phyloP scores from a whole-genome alignment of 148 eudicot species.

The Selenicereus undatus region DNA sequence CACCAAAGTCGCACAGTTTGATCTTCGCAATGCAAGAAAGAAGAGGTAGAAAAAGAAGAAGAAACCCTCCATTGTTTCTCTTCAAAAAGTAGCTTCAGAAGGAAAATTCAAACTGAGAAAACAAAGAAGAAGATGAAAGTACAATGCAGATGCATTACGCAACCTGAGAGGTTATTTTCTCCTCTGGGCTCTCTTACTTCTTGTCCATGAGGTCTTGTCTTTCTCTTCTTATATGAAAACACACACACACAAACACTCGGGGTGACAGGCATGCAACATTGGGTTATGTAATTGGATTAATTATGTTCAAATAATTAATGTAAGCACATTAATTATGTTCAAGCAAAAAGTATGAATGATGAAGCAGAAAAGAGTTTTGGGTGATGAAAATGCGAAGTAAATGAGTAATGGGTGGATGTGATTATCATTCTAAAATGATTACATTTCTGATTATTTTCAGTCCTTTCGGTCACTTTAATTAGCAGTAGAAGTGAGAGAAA shows the following conservation, averaged over 20 bases:
- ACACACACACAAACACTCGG: constrained; percentile 21
- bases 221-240: constrained; percentile 23
- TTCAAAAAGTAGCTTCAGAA: neutral
- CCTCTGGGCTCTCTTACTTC: constrained; percentile 2
- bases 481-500: neutral
- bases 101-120: neutral
- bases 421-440: constrained; percentile 67
- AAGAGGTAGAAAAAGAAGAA: constrained; percentile 15
- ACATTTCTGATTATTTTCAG: constrained; percentile 35
- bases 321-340: neutral
- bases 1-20: constrained; percentile 46
- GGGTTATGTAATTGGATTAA: constrained; percentile 17
- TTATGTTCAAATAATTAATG: neutral
- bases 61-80: constrained; percentile 13
- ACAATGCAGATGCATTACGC: neutral
- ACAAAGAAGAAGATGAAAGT: neutral
- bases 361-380: constrained; percentile 20
- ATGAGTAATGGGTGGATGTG: constrained; percentile 5
- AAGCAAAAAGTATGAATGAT: constrained; percentile 38
- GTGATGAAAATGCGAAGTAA: neutral
- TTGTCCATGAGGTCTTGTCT: neutral
- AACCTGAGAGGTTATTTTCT: no score
- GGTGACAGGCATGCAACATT: constrained; percentile 29
- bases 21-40: constrained; percentile 14
- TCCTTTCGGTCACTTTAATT: constrained; percentile 9